Percentiles rank a stretch among this genome's conserved stretches.
phyloP scores from a whole-genome alignment of 352 stramenopile species.

The Globisporangium sylvaticum region DNA sequence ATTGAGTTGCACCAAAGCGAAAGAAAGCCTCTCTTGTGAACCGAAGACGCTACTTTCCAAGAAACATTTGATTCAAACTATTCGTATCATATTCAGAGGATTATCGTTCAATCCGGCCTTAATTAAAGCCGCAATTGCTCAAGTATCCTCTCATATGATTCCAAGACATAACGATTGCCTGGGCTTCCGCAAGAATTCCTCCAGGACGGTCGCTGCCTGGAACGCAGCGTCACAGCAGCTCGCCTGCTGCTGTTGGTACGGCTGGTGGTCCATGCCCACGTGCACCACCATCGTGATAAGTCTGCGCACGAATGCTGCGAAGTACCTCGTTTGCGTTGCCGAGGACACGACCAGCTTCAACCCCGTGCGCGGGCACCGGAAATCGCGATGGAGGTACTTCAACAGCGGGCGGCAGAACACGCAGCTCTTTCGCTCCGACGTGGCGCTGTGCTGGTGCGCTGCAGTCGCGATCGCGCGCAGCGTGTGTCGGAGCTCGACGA shows the following conservation, averaged over 20 bases:
- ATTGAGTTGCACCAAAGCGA: too few species aligned
- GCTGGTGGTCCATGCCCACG: neutral
- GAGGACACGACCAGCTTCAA: neutral
- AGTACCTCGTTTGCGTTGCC: neutral
- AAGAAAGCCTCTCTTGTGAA: too few species aligned
- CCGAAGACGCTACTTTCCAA: too few species aligned
- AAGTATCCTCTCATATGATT: neutral
- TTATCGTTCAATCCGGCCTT: too few species aligned
- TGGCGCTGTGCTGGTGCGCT: neutral
- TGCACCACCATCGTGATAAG: neutral
- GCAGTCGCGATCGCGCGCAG: neutral
- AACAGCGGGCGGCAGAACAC: neutral
- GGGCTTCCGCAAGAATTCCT: neutral
- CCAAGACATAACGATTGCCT: neutral
- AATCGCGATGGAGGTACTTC: neutral
- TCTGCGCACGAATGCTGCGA: neutral
- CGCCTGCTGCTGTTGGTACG: neutral
- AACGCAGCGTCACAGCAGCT: neutral
- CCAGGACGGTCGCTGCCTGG: neutral
- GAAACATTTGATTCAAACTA: too few species aligned
- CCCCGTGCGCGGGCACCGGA: neutral
- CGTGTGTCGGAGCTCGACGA: neutral
- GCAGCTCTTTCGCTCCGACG: neutral
- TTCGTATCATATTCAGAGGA: too few species aligned
- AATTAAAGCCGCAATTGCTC: neutral